Conservation (phyloP, 208 protist species). For the Trypanosoma scelopori region DNA sequence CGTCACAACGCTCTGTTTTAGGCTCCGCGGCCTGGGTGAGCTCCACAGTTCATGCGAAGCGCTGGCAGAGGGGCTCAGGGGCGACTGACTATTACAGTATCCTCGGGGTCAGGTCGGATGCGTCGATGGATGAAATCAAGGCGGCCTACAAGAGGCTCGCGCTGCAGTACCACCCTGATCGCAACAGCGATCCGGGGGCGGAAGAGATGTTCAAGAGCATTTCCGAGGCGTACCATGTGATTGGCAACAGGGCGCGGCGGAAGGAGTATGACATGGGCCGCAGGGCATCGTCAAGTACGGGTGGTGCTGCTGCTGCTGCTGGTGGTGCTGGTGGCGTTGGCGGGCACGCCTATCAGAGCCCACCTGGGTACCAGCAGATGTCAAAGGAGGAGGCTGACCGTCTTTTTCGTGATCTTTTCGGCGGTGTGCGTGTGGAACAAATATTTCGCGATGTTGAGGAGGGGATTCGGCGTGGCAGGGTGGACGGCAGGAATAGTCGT, state of each 20-base stretch:
- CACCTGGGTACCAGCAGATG: constrained; percentile 69
- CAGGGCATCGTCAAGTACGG: constrained; percentile 27
- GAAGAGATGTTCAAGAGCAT: constrained; percentile 90
- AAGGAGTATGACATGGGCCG: constrained; percentile 78
- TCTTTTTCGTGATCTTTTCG: constrained; percentile 86
- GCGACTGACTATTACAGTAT: constrained; percentile 71
- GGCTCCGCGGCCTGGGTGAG: neutral
- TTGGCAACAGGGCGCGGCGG: constrained; percentile 74
- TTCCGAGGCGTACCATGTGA: constrained; percentile 81
- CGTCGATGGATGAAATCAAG: constrained; percentile 90
- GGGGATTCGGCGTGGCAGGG: constrained; percentile 55
- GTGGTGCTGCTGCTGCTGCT: constrained; percentile 14
- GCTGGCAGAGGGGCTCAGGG: constrained; percentile 27
- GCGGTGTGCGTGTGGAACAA: constrained; percentile 82
- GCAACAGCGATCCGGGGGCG: constrained; percentile 75
- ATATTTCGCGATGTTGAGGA: constrained; percentile 86
- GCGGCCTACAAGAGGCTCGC: constrained; percentile 88
- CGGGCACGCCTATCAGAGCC: constrained; percentile 18
- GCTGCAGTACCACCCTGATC: constrained; percentile 90
- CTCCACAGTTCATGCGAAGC: constrained; percentile 5
- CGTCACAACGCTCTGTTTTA: neutral
- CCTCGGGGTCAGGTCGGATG: constrained; percentile 69
- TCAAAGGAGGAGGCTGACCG: constrained; percentile 85
- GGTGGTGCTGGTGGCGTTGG: constrained; percentile 28
- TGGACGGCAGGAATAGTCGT: constrained; percentile 23